Percentiles rank a stretch among this genome's conserved stretches.
Conservation (phyloP, 2,329 filamentous ascomycete genomes). For the Thelonectria discophora region DNA sequence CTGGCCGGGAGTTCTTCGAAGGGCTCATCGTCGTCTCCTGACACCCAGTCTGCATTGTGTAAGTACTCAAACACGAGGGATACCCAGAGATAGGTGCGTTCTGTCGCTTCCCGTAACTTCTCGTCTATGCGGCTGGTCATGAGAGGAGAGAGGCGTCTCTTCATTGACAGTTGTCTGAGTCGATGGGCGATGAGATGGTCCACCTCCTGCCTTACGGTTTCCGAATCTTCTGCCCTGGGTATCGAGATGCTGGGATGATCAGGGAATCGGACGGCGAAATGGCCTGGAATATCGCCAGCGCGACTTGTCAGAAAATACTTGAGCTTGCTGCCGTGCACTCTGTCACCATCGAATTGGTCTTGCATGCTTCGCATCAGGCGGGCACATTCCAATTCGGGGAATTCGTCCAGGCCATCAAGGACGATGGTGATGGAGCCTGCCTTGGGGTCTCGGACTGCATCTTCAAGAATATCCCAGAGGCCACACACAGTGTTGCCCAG, state of each 20-base stretch:
- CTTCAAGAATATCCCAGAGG: constrained; percentile 48
- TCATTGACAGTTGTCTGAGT: constrained; percentile 31
- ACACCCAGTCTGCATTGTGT: constrained; percentile 30
- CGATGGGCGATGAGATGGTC: constrained; percentile 46
- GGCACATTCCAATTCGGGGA: constrained; percentile 32
- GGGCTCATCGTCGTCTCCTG: constrained; percentile 26
- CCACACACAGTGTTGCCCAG: constrained; percentile 35
- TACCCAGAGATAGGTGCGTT: constrained; percentile 52
- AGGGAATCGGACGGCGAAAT: constrained; percentile 35
- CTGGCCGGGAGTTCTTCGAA: constrained; percentile 40
- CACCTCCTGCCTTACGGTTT: constrained; percentile 48
- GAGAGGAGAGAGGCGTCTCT: constrained; percentile 28
- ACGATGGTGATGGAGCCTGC: constrained; percentile 46
- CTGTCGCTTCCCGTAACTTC: constrained; percentile 26
- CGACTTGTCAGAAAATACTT: constrained; percentile 50
- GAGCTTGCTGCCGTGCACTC: constrained; percentile 26
- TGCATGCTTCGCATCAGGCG: constrained; percentile 30
- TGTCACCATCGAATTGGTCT: constrained; percentile 1
- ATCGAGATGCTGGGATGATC: constrained; percentile 46
- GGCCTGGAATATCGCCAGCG: constrained; percentile 44
- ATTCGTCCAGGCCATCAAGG: constrained; percentile 54
- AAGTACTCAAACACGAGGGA: constrained; percentile 48
- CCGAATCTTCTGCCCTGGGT: constrained; percentile 48
- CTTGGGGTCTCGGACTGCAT: constrained; percentile 18
- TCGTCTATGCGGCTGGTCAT: constrained; percentile 28